phyloP scores from a whole-genome alignment of 2,329 filamentous ascomycete genomes.

The Claviceps capensis region DNA sequence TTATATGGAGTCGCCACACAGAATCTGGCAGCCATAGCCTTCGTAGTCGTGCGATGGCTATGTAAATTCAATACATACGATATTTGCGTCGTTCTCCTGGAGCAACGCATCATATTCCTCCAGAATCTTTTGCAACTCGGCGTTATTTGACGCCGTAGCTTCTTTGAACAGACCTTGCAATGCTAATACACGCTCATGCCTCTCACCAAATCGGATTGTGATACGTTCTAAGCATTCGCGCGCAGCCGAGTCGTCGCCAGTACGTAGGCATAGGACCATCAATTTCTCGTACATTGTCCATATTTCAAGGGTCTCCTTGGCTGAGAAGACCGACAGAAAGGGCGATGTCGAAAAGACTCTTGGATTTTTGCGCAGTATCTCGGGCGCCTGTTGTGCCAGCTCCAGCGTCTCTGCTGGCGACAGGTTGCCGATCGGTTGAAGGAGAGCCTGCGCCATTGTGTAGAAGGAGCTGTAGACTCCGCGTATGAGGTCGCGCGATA shows the following conservation, averaged over 20 bases:
- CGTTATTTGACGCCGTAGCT: slow-evolving; percentile 55
- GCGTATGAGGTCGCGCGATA: not conserved
- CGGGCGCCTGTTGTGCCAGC: slow-evolving; percentile 47
- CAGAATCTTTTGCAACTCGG: slow-evolving; percentile 55
- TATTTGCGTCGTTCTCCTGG: slow-evolving; percentile 60
- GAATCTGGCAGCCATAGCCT: too few relatives aligned
- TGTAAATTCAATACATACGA: slow-evolving; percentile 38
- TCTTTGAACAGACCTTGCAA: slow-evolving; percentile 74
- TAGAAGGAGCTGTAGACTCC: not conserved
- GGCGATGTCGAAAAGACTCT: slow-evolving; percentile 41
- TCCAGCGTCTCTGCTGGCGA: slow-evolving; percentile 40
- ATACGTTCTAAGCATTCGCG: slow-evolving; percentile 62
- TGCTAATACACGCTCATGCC: slow-evolving; percentile 78
- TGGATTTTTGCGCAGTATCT: slow-evolving; percentile 38
- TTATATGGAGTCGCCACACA: too few relatives aligned
- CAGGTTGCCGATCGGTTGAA: slow-evolving; percentile 43
- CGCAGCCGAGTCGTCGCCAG: slow-evolving; percentile 69
- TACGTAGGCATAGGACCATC: slow-evolving; percentile 68
- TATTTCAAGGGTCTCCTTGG: slow-evolving; percentile 60
- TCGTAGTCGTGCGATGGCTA: too few relatives aligned
- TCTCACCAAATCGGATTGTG: slow-evolving; percentile 63
- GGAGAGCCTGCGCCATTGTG: slow-evolving; percentile 37
- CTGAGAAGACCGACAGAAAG: slow-evolving; percentile 37
- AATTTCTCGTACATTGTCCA: slow-evolving; percentile 85
- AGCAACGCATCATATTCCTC: slow-evolving; percentile 67